Evolutionary conservation across 75 land plant species (phyloP), one percentile per base, ranked within the genome.

Genomic region (Cryptomeria japonica): DNA sequence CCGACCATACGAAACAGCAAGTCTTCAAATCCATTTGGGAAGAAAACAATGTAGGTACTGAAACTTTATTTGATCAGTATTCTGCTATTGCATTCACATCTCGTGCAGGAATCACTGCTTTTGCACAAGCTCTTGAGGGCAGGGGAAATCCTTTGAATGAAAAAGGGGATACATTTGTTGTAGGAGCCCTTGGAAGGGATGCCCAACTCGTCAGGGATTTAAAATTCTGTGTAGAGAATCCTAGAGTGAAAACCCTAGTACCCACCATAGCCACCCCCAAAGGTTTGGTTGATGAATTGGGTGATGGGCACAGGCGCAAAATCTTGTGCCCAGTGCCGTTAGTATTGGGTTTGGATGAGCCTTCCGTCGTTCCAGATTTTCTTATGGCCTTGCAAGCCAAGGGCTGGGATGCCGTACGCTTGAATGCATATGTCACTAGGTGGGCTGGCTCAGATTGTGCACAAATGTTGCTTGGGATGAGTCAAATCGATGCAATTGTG

Each of bases 71-170:
- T 14, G 82, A 87, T 9, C 14, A 72, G 41, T 93, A 88, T 89
- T 89, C 91, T 79, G 96, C 96, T 85, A 70, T 96, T 55, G 94
- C 94, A 1, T 94, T 94, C 93, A 93, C 97, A 34, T 96, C 97
- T 39, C 92, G 96, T 76, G 84, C 91, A 70, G 93, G 91, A 36
- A 94, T 96, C 36, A 32, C 13, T 22, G 84, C 91, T 13, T n/a
- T 90, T 41, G 84, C 87, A 31, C 41, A 90, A 46, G 90, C 93
- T 75, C 84, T 94, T 86, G 25, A 88, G 86, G 88, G 39, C 47
- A 68, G 87, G 76, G 25, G 7, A 72, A 87, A 36, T 28, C 88
- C 86, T 31, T 87, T 80, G 11, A 46, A 79, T 3, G 53, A 87
- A 36, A 28, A 34, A 3, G 94, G 93, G 37, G 90, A 90, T 2